Evolutionary conservation across 139 green algal species (phyloP).

Genomic region (Chlamydomonas schloesseri): DNA sequence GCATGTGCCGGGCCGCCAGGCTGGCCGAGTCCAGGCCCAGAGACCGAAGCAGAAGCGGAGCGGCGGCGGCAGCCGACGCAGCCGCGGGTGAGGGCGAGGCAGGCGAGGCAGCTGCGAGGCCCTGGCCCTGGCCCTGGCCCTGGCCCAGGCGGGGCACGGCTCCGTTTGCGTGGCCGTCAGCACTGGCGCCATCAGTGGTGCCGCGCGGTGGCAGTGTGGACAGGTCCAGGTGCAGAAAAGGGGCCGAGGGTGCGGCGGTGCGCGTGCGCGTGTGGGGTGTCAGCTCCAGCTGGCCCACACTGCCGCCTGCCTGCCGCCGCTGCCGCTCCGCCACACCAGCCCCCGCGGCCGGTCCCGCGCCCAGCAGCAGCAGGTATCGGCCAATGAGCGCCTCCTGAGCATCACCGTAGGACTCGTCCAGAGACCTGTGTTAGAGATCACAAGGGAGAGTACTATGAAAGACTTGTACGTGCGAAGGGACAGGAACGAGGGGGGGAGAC

Average conservation of each 20-base stretch:
- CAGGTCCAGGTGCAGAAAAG: no score
- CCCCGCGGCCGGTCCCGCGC: background rate
- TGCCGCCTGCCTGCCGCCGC: background rate
- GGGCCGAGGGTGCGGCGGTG: background rate
- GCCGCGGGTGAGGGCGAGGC: background rate
- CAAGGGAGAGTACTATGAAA: no score
- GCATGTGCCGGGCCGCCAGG: background rate
- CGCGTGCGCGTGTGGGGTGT: background rate
- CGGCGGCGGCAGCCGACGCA: background rate
- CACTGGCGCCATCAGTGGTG: no score
- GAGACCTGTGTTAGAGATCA: background rate
- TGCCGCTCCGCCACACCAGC: no score
- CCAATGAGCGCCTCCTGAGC: conserved; percentile 36
- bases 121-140: no score
- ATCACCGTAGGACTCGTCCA: background rate
- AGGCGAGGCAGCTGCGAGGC: no score
- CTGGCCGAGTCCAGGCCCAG: conserved; percentile 24
- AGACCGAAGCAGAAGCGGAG: background rate
- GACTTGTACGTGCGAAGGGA: no score
- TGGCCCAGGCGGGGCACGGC: no score
- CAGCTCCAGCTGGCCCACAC: no score
- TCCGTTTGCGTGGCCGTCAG: no score
- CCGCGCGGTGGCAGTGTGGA: no score
- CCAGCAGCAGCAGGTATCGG: conserved; percentile 36
- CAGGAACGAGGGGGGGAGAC: no score